phyloP scores from a whole-genome alignment of 164 flowering plant species.

The Magnolia officinalis region DNA sequence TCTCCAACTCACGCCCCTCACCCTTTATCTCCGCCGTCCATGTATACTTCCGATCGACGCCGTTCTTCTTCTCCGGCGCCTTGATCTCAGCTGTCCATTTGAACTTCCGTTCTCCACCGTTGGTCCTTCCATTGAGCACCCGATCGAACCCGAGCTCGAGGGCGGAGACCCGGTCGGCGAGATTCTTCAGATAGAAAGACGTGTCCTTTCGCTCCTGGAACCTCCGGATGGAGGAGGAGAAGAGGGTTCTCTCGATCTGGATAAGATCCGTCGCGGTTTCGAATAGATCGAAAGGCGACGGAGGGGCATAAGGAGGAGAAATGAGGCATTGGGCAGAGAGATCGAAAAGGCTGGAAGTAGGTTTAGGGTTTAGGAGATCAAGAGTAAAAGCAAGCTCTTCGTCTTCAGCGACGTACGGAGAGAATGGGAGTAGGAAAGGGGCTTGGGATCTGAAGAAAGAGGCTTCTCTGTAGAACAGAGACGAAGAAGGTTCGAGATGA shows the following conservation, averaged over 20 bases:
- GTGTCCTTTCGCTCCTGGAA: constrained; percentile 17
- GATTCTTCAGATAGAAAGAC: constrained; percentile 33
- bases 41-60: constrained; percentile 55
- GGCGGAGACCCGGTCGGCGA: constrained; percentile 51
- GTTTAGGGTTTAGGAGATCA: constrained; percentile 26
- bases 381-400: constrained; percentile 32
- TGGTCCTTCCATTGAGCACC: constrained; percentile 16
- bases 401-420: constrained; percentile 26
- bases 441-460: constrained; percentile 30
- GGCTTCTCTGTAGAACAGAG: constrained; percentile 31
- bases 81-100: constrained; percentile 53
- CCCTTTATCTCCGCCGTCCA: constrained; percentile 57
- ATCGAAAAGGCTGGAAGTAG: constrained; percentile 22
- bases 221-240: constrained; percentile 22
- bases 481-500: constrained; percentile 33
- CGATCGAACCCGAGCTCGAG: constrained; percentile 44
- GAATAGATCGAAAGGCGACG: constrained; percentile 28
- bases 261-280: constrained; percentile 54
- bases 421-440: constrained; percentile 25
- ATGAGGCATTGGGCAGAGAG: constrained; percentile 14
- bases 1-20: constrained; percentile 25
- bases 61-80: constrained; percentile 27
- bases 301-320: constrained; percentile 7
- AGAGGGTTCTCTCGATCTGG: constrained; percentile 41
- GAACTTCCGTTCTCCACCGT: constrained; percentile 17